These are phyloP conservation scores for Myriosclerotinia scirpicola DNA, from an alignment of 2,329 filamentous ascomycete genomes.

Conservation along the genomic window DNA sequence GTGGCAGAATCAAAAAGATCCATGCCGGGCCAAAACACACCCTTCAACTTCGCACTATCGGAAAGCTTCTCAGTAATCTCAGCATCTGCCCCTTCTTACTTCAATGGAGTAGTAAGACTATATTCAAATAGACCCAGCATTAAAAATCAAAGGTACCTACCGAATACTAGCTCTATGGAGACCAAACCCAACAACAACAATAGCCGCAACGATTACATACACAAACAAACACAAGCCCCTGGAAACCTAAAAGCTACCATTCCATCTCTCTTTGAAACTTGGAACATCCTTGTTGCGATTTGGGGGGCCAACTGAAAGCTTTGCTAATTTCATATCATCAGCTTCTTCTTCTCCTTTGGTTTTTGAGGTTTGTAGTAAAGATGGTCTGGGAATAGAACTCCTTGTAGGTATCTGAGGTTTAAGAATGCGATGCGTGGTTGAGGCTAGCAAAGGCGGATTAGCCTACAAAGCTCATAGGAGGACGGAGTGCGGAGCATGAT, in stretches of 20 bases:
- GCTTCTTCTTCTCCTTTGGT: neutral
- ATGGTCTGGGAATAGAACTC: neutral
- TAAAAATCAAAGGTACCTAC: too few relatives aligned
- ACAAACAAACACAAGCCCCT: too few relatives aligned
- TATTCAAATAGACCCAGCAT: neutral
- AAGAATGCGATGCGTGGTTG: neutral
- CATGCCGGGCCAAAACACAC: conserved; percentile 74
- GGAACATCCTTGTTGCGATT: neutral
- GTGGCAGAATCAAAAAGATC: conserved; percentile 78
- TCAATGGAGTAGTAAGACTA: conserved; percentile 36
- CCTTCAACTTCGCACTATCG: conserved; percentile 56
- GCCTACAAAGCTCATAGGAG: neutral
- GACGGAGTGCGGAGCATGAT: neutral
- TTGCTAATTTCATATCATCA: neutral
- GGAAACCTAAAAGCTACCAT: neutral
- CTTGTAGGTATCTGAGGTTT: neutral
- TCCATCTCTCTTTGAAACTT: neutral
- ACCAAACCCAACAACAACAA: neutral
- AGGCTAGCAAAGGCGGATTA: neutral
- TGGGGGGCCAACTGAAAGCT: neutral
- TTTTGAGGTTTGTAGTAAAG: too few relatives aligned
- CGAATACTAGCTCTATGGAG: too few relatives aligned
- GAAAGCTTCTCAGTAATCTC: conserved; percentile 32
- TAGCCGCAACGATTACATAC: too few relatives aligned
- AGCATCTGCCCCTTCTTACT: conserved; percentile 23